Evolutionary conservation across 1,284 basidiomycete genomes (phyloP), one percentile per base, ranked within the genome.

Genomic region (Stygiomarasmius scandens): DNA sequence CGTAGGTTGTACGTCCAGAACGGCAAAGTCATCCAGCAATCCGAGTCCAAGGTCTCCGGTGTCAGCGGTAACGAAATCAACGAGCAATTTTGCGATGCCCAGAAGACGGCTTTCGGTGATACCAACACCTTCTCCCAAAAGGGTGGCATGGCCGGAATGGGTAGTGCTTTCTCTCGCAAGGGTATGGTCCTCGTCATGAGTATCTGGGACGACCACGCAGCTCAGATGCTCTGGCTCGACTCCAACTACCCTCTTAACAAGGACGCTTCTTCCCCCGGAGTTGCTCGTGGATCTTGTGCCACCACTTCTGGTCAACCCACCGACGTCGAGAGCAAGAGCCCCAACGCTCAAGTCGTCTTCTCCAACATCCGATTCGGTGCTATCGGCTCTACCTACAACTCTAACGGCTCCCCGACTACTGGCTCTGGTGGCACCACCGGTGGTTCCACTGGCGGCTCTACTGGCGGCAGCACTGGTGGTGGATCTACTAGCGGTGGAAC

Each of bases 1-100:
- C 79, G 78, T 57, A 80, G 80, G 58, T 53, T 82, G 49, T 83
- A 81, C 68, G 76, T 81, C 52, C 80, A 82, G 72, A 74, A 79
- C 67, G 80, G 79, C 50, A 57, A 65, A 27, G 75, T 80, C 63
- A 78, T 81, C 70, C 74, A 76, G 64, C 82, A 82, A 73, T 76
- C 76, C 59, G 70, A 71, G 59, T 68, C 71, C 64, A 77, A 74
- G 68, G 69, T 82, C 66, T 64, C 78, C 22, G 76, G 77, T 52
- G 66, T 79, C 20, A 44, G 32, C 29, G 24, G 27, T 27, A 51
- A 55, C 49, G 32, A 50, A 47, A 54, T 58, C 38, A 46, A 29
- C 24, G 36, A 49, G 16, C 10, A 27, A 2, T 55, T 55, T 44
- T 59, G 58, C 27, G 23, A 11, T 23, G 38, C 48, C 8, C 49